Conservation (phyloP, 345 rosid genomes). For the Euphorbia tirucalli region DNA sequence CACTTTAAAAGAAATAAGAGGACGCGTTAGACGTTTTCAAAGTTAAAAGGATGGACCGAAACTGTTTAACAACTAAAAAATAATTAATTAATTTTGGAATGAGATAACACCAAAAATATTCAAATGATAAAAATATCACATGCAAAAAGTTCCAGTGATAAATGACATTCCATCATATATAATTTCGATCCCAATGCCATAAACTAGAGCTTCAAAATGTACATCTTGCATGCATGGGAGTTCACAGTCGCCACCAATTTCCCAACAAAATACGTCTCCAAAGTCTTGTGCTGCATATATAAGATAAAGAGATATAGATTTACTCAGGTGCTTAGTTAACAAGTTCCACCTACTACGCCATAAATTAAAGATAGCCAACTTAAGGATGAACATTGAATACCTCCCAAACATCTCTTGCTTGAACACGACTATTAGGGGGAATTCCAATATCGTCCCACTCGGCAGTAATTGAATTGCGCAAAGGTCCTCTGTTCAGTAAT, state of each 20-base stretch:
- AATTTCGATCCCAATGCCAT: no score
- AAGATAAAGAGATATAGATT: background rate
- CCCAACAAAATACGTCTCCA: constrained; percentile 46
- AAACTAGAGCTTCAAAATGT: constrained; percentile 47
- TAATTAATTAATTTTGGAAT: no score
- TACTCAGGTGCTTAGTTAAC: background rate
- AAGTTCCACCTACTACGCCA: background rate
- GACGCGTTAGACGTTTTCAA: no score
- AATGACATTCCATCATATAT: no score
- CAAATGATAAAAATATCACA: no score
- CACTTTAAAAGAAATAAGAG: no score
- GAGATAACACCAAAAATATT: no score
- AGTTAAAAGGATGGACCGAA: no score
- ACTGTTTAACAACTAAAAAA: no score
- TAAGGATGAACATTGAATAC: background rate
- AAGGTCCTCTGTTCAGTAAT: constrained; percentile 22
- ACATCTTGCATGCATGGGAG: constrained; percentile 31
- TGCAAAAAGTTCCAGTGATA: no score
- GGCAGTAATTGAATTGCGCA: constrained; percentile 19
- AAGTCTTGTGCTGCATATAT: constrained; percentile 67
- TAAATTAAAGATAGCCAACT: background rate
- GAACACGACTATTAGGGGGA: constrained; percentile 10
- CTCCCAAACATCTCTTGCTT: constrained; percentile 34
- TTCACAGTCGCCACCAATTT: constrained; percentile 36
- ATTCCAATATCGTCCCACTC: constrained; percentile 32